A percentile compares a stretch with the other conserved stretches of the same genome.
phyloP scores from a whole-genome alignment of 306 rosid genomes.

The Spatholobus suberectus region DNA sequence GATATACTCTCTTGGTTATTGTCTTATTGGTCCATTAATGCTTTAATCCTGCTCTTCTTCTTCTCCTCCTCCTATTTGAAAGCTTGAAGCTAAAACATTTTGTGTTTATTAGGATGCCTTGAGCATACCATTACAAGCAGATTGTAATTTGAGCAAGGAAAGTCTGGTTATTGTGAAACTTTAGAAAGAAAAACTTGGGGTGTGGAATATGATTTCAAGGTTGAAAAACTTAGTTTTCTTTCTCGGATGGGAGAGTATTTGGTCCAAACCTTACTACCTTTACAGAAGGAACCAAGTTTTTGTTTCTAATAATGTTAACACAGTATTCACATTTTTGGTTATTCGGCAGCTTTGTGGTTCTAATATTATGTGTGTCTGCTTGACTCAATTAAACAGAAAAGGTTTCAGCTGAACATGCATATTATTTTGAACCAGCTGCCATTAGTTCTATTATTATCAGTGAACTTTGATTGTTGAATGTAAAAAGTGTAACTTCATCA shows the following conservation, averaged over 20 bases:
- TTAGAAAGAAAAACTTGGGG: slow-evolving; percentile 4
- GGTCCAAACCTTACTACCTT: slow-evolving; percentile 4
- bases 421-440: slow-evolving; percentile 29
- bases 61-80: too few relatives aligned
- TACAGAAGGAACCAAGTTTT: slow-evolving; percentile 5
- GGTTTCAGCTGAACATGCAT: slow-evolving; percentile 7
- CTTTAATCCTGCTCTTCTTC: background rate
- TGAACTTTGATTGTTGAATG: background rate
- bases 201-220: slow-evolving; percentile 16
- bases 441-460: background rate
- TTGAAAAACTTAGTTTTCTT: background rate
- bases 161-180: slow-evolving; percentile 7
- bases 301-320: background rate
- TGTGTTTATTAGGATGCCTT: slow-evolving; percentile 25
- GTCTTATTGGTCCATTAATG: background rate
- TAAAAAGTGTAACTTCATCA: background rate
- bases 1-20: slow-evolving; percentile 3
- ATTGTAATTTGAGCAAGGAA: slow-evolving; percentile 28
- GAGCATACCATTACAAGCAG: background rate
- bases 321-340: background rate
- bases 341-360: slow-evolving; percentile 7
- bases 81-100: slow-evolving; percentile 27
- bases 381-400: slow-evolving; percentile 19
- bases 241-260: background rate
- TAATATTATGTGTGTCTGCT: background rate